Evolutionary conservation across 73 alveolate species (phyloP).

Genomic region (Paramecium sexaurelia): DNA sequence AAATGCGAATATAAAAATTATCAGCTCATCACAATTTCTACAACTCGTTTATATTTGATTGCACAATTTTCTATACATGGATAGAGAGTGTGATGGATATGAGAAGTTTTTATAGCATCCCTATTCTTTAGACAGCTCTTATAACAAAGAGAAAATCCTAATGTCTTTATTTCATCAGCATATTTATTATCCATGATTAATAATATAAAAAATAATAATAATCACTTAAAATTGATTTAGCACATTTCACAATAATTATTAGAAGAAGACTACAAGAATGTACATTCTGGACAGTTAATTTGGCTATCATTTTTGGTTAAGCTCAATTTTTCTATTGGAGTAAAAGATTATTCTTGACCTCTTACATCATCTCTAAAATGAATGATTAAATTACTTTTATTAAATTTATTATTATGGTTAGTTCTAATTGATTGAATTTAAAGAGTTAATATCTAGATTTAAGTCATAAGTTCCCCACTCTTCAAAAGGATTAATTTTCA

Average conservation of each 20-base stretch:
- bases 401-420: not conserved
- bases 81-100: slow-evolving; percentile 24
- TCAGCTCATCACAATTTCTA: not conserved
- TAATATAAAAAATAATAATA: not conserved
- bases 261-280: not conserved
- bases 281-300: slow-evolving; percentile 18
- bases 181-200: not conserved
- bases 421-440: not conserved
- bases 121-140: slow-evolving; percentile 9
- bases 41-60: not conserved
- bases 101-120: slow-evolving; percentile 20
- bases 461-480: not conserved
- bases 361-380: not conserved
- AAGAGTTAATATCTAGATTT: not conserved
- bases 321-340: not conserved
- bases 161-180: not conserved
- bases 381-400: not conserved
- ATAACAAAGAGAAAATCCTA: slow-evolving; percentile 13
- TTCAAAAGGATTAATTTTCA: not conserved
- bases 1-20: not conserved
- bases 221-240: not conserved
- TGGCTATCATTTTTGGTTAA: not conserved
- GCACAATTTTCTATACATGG: slow-evolving; percentile 38
- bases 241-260: slow-evolving; percentile 31
- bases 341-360: not conserved